Evolutionary conservation across 805 yeast genomes (phyloP).

Genomic region (Yamadazyma kitorensis): DNA sequence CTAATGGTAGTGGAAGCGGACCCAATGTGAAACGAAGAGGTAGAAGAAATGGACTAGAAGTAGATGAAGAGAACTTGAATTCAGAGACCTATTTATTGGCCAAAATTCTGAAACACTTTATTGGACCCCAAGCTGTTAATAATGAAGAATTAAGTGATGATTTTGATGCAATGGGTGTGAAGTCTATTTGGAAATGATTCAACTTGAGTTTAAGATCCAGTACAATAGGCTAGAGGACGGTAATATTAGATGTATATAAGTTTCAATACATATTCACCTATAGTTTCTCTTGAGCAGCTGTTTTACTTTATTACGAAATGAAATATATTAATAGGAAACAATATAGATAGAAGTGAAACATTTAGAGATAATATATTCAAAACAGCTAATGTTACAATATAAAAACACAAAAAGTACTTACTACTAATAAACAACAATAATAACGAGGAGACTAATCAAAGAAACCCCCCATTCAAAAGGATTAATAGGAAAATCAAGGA

Average conservation of each 20-base stretch:
- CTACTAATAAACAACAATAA: too few species aligned
- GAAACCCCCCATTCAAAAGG: too few species aligned
- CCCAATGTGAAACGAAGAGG: constrained; percentile 31
- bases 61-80: constrained; percentile 18
- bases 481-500: too few species aligned
- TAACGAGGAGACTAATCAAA: too few species aligned
- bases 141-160: constrained; percentile 34
- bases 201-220: too few species aligned
- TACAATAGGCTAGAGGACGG: neutral
- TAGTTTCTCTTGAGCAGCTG: neutral
- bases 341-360: constrained; percentile 2
- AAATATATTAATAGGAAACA: neutral
- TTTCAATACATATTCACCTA: neutral
- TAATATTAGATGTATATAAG: neutral
- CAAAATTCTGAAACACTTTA: constrained; percentile 41
- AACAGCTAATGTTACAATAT: constrained; percentile 6
- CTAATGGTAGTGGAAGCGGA: constrained; percentile 13
- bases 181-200: constrained; percentile 31
- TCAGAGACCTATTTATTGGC: constrained; percentile 39
- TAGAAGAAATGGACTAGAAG: constrained; percentile 22
- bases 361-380: constrained; percentile 5
- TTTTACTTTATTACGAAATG: too few species aligned
- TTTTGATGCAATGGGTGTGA: constrained; percentile 34
- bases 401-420: too few species aligned
- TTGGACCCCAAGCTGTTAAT: constrained; percentile 35